phyloP scores from a whole-genome alignment of 2,329 filamentous ascomycete species.

The Fusarium hostae region DNA sequence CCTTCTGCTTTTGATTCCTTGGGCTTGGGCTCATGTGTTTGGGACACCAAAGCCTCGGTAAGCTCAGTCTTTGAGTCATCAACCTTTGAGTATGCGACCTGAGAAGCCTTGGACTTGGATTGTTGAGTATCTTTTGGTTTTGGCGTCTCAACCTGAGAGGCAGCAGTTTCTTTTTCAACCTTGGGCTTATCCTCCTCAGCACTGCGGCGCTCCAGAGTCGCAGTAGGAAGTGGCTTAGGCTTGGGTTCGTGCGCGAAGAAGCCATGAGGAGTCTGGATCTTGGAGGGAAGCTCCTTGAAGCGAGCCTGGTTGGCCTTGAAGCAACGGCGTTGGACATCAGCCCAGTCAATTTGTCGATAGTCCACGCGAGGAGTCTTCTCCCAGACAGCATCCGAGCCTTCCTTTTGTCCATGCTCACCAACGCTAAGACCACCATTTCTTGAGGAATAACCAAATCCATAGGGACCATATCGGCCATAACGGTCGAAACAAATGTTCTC shows the following conservation, averaged over 20 bases:
- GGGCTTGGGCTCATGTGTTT: constrained; percentile 1
- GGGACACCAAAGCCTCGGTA: constrained; percentile 9
- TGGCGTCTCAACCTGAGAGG: neutral
- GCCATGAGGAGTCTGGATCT: constrained; percentile 57
- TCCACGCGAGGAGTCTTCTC: constrained; percentile 76
- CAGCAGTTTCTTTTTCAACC: constrained; percentile 28
- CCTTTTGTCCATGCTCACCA: constrained; percentile 85
- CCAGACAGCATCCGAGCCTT: constrained; percentile 86
- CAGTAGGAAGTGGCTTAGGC: constrained; percentile 2
- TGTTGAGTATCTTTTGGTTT: constrained; percentile 9
- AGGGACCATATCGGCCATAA: constrained; percentile 87
- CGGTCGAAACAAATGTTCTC: constrained; percentile 94
- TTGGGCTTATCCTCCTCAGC: constrained; percentile 27
- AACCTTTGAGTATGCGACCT: neutral
- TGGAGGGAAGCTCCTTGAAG: constrained; percentile 65
- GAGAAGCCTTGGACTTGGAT: neutral
- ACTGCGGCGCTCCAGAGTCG: constrained; percentile 19
- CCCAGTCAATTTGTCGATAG: constrained; percentile 82
- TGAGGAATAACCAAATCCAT: constrained; percentile 86
- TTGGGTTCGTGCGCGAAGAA: constrained; percentile 60
- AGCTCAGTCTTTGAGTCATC: neutral
- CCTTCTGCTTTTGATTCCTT: neutral
- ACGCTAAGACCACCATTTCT: constrained; percentile 83
- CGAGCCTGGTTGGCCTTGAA: constrained; percentile 75
- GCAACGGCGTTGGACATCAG: constrained; percentile 79